These are phyloP conservation scores for Inga oerstediana DNA, from an alignment of 306 rosid species.

Conservation along the genomic window DNA sequence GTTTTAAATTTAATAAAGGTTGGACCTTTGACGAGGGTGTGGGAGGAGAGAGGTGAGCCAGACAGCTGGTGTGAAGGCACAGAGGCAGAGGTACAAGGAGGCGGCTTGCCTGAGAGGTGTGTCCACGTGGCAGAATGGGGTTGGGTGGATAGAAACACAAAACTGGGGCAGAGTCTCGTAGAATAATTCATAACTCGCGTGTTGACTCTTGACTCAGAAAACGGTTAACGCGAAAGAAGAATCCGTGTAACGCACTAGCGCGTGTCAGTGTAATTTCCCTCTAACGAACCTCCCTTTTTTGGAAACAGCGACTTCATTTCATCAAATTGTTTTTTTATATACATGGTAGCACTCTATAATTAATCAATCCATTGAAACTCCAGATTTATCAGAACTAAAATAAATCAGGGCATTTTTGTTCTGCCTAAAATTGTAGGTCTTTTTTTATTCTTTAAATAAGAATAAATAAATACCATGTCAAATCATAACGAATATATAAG, in stretches of 20 bases:
- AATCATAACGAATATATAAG: too few species aligned
- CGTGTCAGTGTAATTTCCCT: neutral
- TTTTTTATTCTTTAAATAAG: too few species aligned
- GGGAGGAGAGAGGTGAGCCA: neutral
- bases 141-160: neutral
- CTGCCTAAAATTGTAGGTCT: too few species aligned
- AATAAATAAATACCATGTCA: too few species aligned
- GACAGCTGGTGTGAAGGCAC: constrained; percentile 28
- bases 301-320: neutral
- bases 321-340: neutral
- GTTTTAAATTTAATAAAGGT: constrained; percentile 11
- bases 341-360: too few species aligned
- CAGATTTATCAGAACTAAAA: too few species aligned
- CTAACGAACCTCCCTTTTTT: neutral
- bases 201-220: neutral
- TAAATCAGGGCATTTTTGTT: too few species aligned
- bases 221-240: neutral
- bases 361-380: neutral
- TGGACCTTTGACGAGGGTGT: constrained; percentile 24
- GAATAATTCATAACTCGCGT: neutral
- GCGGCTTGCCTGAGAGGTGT: neutral
- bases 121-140: constrained; percentile 39
- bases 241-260: neutral
- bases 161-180: neutral
- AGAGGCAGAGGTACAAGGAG: constrained; percentile 19